Conservation (phyloP, 139 green algal species). For the Closterium sp. region DNA sequence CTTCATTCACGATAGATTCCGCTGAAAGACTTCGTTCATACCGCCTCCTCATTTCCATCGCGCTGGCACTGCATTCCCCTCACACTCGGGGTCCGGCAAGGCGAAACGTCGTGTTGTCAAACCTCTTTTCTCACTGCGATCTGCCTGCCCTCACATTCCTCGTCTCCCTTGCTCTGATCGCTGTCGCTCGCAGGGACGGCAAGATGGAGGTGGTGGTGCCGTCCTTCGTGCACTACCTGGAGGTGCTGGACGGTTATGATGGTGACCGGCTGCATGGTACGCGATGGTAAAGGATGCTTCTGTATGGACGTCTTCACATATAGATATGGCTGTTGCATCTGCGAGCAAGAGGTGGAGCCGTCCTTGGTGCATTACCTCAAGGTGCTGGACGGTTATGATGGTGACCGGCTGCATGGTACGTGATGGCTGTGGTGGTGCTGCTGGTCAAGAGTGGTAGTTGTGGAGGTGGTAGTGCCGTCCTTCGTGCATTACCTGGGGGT, state of each 20-base stretch:
- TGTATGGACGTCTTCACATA: no score
- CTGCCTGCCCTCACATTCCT: conserved; percentile 13
- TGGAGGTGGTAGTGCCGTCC: conserved; percentile 86
- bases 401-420: no score
- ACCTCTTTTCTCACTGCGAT: conserved; percentile 12
- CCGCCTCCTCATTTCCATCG: background rate
- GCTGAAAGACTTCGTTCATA: no score
- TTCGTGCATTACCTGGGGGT: conserved; percentile 93
- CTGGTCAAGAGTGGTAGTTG: no score
- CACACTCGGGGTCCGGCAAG: background rate
- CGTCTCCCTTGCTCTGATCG: background rate
- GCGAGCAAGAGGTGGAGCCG: conserved; percentile 74
- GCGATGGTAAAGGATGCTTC: no score
- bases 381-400: conserved; percentile 71
- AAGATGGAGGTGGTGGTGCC: conserved; percentile 92
- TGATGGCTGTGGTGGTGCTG: no score
- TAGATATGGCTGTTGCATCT: background rate
- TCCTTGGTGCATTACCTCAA: conserved; percentile 91
- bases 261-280: conserved; percentile 69
- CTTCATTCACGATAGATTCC: no score
- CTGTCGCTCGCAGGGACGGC: conserved; percentile 70
- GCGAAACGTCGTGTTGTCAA: no score
- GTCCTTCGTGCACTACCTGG: conserved; percentile 87
- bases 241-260: conserved; percentile 81
- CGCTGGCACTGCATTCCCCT: conserved; percentile 17